phyloP scores from a whole-genome alignment of 148 eudicot genomes.

The Selenicereus undatus region DNA sequence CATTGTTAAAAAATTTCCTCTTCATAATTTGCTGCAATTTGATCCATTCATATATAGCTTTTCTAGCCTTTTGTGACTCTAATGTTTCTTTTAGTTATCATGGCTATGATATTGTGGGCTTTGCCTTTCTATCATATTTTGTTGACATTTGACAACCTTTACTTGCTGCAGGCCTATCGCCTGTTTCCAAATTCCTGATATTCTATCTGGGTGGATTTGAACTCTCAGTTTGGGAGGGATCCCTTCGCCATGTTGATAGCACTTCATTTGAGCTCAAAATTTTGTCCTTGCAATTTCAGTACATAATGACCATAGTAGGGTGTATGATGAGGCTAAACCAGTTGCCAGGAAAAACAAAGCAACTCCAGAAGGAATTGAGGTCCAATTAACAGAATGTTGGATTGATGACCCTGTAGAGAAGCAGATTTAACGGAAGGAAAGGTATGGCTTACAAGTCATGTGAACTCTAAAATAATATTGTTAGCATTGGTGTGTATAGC shows the following conservation, averaged over 20 bases:
- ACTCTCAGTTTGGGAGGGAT: constrained; percentile 92
- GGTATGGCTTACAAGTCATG: too few relatives aligned
- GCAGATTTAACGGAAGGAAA: constrained; percentile 76
- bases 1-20: too few relatives aligned
- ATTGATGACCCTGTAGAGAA: constrained; percentile 84
- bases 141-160: not conserved
- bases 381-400: constrained; percentile 70
- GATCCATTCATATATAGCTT: too few relatives aligned
- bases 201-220: constrained; percentile 97
- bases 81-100: constrained; percentile 3
- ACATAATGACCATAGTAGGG: constrained; percentile 92
- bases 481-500: not conserved
- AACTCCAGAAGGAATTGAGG: constrained; percentile 84
- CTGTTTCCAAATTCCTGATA: constrained; percentile 73
- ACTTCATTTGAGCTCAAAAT: constrained; percentile 76
- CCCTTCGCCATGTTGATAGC: constrained; percentile 90
- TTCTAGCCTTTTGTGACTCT: not conserved
- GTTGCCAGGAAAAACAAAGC: constrained; percentile 95
- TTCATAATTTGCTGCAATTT: too few relatives aligned
- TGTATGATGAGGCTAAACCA: constrained; percentile 93
- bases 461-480: too few relatives aligned
- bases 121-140: not conserved
- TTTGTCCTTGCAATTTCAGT: constrained; percentile 83
- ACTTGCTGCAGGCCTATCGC: constrained; percentile 69
- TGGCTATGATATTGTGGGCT: not conserved